Evolutionary conservation across 441 rosid species (phyloP), one percentile per base, ranked within the genome.

Genomic region (Rhodomyrtus psidioides): DNA sequence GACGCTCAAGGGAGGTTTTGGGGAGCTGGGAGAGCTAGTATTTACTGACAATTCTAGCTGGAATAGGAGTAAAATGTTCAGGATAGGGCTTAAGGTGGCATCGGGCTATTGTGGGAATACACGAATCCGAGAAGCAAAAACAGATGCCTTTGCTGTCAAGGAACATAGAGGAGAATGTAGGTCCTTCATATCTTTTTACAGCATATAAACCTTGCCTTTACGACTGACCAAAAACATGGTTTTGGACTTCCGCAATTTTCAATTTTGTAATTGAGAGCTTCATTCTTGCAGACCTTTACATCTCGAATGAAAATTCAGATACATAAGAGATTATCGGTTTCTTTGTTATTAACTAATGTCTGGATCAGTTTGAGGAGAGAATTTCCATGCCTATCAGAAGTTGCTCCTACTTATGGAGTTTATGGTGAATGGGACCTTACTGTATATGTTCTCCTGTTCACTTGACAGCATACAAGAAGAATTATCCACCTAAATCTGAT

Each of bases 181-280:
- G 79, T 21, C 79, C 10, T 2, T 10, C 79, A 0, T 34, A 0
- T 34, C 21, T 6, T 14, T 0, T 65, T 9, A 34, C n/a, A 1
- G 49, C 10, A 2, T 0, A 70, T 3, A 34, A 30, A 39, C 79
- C n/a, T 70, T 70, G 79, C 39, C 79, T 65, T 65, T 19, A 19
- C 19, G 79, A 10, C 26, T 9, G 49, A 65, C 79, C 14, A 70
- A 21, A 34, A 9, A 70, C n/a, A 70, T 34, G 14, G 49, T 39
- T 34, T 10, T 3, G 4, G 49, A 70, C 12, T 21, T 70, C 79
- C 8, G 9, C 6, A 1, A 8, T 34, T 49, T 21, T 21, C 49
- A 34, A 34, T 70, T 42, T 65, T 65, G 34, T 21, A 2, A 10
- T 19, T 70, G 79, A 70, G 15, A 9, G 49, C 79, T 34, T 70